These are phyloP conservation scores for Xerophyta viscosa DNA, from an alignment of 106 monocot species.

Conservation along the genomic window DNA sequence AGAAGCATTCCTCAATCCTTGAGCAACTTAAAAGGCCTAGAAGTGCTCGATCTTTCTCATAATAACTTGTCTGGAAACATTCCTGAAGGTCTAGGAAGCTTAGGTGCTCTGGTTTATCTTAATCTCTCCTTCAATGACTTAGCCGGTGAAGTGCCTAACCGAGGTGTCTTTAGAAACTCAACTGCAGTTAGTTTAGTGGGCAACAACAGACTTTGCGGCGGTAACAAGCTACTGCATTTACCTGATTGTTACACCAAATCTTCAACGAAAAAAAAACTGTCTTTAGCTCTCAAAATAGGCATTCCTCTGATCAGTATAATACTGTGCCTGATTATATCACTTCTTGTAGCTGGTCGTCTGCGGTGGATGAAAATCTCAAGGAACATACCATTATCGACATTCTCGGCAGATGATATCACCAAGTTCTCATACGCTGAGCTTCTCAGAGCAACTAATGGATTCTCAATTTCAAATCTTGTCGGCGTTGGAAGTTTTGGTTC, in stretches of 20 bases:
- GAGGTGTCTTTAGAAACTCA: slow-evolving; percentile 1
- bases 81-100: background rate
- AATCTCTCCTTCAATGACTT: slow-evolving; percentile 7
- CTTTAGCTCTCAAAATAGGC: background rate
- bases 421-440: slow-evolving; percentile 5
- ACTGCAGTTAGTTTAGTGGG: background rate
- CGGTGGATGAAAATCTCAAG: background rate
- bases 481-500: slow-evolving; percentile 11
- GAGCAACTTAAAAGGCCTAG: slow-evolving; percentile 1
- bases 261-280: background rate
- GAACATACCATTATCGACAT: background rate
- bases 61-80: slow-evolving; percentile 9
- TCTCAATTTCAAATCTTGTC: slow-evolving; percentile 10
- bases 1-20: slow-evolving; percentile 1
- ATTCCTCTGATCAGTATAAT: background rate
- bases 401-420: background rate
- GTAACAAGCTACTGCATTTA: background rate
- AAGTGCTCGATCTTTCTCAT: slow-evolving; percentile 6
- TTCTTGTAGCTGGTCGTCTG: background rate
- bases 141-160: background rate
- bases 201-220: slow-evolving; percentile 9
- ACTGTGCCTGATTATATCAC: background rate
- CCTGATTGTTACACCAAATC: background rate
- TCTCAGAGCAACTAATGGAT: slow-evolving; percentile 9
- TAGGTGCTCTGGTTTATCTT: background rate